Evolutionary conservation across 225 moss, liverwort and hornwort species (phyloP).

Genomic region (Polytrichum formosum): DNA sequence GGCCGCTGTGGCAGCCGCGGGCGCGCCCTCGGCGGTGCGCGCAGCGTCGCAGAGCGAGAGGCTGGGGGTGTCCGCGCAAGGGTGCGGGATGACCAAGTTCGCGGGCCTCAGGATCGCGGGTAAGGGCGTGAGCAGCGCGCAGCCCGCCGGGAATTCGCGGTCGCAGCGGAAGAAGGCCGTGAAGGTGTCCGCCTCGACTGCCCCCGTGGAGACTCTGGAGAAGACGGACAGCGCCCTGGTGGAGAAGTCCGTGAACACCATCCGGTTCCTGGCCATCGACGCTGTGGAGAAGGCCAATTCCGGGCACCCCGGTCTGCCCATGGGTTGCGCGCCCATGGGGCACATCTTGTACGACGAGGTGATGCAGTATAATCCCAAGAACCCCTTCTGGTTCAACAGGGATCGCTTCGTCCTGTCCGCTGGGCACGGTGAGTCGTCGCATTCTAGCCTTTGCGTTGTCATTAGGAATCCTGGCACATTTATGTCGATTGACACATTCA

Average conservation of each 20-base stretch:
- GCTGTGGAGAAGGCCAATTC: conserved; percentile 99
- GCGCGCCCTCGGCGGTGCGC: conserved; percentile 21
- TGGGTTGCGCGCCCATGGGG: conserved; percentile 99
- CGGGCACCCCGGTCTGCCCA: conserved; percentile 91
- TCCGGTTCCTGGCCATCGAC: conserved; percentile 86
- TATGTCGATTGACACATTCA: no score
- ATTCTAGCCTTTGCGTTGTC: no score
- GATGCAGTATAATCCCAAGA: conserved; percentile 90
- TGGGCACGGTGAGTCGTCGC: conserved; percentile 52
- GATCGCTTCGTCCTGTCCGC: conserved; percentile 90
- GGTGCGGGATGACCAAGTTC: conserved; percentile 60
- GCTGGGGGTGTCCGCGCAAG: conserved; percentile 42
- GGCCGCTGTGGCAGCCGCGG: conserved; percentile 46
- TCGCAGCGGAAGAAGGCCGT: conserved; percentile 7
- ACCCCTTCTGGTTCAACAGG: conserved; percentile 85
- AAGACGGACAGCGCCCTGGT: conserved; percentile 70
- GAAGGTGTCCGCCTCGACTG: conserved; percentile 25
- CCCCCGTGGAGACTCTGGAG: conserved; percentile 75
- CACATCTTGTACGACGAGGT: conserved; percentile 97
- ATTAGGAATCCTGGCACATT: no score
- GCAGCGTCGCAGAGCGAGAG: conserved; percentile 30
- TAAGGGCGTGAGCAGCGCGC: conserved; percentile 15
- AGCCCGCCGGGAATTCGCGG: conserved; percentile 5
- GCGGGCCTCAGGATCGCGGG: conserved; percentile 52
- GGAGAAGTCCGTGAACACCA: conserved; percentile 84